A percentile compares a stretch with the other conserved stretches of the same genome.
Evolutionary conservation across 1,284 basidiomycete genomes (phyloP).

Genomic region (Ganoderma sinense): DNA sequence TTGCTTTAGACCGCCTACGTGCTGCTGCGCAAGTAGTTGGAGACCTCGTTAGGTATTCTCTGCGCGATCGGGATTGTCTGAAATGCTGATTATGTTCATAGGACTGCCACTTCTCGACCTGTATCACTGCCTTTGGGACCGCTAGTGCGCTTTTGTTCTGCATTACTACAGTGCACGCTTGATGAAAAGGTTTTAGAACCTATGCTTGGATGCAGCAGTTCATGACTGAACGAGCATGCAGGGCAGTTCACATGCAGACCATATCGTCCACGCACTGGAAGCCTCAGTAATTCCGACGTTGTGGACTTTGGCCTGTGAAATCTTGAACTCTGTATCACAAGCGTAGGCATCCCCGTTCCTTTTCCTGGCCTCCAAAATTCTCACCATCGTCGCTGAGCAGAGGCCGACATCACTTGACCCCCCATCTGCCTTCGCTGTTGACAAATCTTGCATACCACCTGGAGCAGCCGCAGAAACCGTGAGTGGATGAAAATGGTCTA

Average conservation of each 20-base stretch:
- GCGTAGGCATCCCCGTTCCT: conserved; percentile 48
- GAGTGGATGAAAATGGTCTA: conserved; percentile 35
- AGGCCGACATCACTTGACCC: conserved; percentile 55
- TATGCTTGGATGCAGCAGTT: background rate
- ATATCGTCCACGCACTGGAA: conserved; percentile 60
- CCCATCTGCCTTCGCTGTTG: conserved; percentile 57
- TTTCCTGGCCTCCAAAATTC: background rate
- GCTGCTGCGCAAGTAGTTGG: conserved; percentile 59
- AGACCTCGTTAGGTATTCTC: conserved; percentile 64
- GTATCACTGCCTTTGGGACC: conserved; percentile 78
- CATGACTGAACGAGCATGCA: conserved; percentile 35
- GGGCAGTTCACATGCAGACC: conserved; percentile 58
- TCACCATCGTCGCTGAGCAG: conserved; percentile 44
- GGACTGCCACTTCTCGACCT: conserved; percentile 67
- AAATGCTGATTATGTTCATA: conserved; percentile 35
- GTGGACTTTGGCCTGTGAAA: conserved; percentile 58
- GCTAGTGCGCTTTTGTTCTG: conserved; percentile 57
- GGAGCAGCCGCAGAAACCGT: conserved; percentile 62
- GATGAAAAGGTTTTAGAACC: conserved; percentile 54
- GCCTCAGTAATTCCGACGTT: conserved; percentile 59
- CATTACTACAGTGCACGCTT: conserved; percentile 63
- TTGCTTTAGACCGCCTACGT: conserved; percentile 66
- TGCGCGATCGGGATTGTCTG: background rate
- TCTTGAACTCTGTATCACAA: conserved; percentile 56
- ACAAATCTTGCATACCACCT: conserved; percentile 63